Conservation (phyloP, 225 moss, liverwort and hornwort species). For the Neckera pumila region DNA sequence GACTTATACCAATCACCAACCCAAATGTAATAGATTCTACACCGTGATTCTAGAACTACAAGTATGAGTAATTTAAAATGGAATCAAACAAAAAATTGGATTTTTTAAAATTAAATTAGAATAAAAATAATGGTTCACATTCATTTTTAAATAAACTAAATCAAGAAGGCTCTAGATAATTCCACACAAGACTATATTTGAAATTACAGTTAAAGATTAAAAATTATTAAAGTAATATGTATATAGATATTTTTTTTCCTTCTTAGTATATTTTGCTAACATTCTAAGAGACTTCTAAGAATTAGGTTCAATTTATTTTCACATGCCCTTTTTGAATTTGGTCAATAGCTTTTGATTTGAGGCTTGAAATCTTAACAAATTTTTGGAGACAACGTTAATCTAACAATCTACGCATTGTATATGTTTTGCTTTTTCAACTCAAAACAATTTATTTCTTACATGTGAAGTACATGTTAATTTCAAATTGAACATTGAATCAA, state of each 20-base stretch:
- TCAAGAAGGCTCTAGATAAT: accelerated
- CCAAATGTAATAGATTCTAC: neutral
- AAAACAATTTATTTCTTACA: neutral
- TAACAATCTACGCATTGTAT: neutral
- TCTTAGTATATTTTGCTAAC: neutral
- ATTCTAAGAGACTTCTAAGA: neutral
- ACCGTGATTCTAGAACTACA: neutral
- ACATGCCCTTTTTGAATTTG: neutral
- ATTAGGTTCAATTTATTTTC: neutral
- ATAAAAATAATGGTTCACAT: accelerated
- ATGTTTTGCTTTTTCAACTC: neutral
- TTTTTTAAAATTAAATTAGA: neutral
- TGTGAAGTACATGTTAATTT: neutral
- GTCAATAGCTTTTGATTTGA: neutral
- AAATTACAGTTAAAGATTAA: neutral
- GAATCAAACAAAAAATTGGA: accelerated
- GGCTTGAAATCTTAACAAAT: neutral
- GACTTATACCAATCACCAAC: accelerated
- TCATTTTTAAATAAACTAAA: too few species aligned
- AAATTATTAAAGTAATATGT: neutral
- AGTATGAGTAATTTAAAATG: neutral
- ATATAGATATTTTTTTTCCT: neutral
- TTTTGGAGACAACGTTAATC: neutral
- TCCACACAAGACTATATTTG: too few species aligned
- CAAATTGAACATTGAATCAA: neutral